These are phyloP conservation scores for Simplicillium aogashimaense DNA, from an alignment of 2,329 filamentous ascomycete genomes.

Conservation along the genomic window DNA sequence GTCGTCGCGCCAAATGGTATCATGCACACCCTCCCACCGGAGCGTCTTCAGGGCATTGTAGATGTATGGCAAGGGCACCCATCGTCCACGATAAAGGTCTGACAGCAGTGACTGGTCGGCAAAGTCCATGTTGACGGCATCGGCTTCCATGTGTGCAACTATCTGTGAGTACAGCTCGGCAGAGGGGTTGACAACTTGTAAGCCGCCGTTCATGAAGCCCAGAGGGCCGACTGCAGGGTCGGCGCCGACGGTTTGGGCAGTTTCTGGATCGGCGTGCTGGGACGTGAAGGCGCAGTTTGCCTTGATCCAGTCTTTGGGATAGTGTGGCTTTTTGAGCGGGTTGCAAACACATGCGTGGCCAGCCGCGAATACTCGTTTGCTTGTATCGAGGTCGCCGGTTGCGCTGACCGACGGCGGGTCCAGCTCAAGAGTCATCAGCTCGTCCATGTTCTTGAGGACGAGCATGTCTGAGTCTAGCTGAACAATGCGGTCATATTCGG, in stretches of 20 bases:
- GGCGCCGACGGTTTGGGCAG: conserved; percentile 34
- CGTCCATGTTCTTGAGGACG: conserved; percentile 76
- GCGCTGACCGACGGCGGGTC: conserved; percentile 33
- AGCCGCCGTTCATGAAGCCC: conserved; percentile 42
- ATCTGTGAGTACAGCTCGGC: conserved; percentile 38
- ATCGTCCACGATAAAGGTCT: conserved; percentile 42
- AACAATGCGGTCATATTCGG: conserved; percentile 69
- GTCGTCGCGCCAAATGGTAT: conserved; percentile 46
- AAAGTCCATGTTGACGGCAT: conserved; percentile 41
- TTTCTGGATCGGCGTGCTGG: conserved; percentile 36
- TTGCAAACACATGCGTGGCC: conserved; percentile 83
- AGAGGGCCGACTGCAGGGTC: conserved; percentile 35
- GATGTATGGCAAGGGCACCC: conserved; percentile 48
- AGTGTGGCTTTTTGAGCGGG: conserved; percentile 67
- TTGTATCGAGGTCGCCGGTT: conserved; percentile 19
- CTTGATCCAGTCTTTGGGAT: conserved; percentile 59
- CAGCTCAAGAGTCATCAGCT: conserved; percentile 74
- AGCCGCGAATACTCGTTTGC: conserved; percentile 66
- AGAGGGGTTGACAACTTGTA: conserved; percentile 47
- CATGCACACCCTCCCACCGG: conserved; percentile 41
- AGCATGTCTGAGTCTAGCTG: conserved; percentile 88
- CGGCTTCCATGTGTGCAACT: conserved; percentile 35
- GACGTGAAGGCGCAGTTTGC: conserved; percentile 48
- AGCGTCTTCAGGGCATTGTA: conserved; percentile 57
- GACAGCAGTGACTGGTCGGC: conserved; percentile 50